Conservation (phyloP, 2,329 filamentous ascomycete species). For the Talaromyces rugulosus region DNA sequence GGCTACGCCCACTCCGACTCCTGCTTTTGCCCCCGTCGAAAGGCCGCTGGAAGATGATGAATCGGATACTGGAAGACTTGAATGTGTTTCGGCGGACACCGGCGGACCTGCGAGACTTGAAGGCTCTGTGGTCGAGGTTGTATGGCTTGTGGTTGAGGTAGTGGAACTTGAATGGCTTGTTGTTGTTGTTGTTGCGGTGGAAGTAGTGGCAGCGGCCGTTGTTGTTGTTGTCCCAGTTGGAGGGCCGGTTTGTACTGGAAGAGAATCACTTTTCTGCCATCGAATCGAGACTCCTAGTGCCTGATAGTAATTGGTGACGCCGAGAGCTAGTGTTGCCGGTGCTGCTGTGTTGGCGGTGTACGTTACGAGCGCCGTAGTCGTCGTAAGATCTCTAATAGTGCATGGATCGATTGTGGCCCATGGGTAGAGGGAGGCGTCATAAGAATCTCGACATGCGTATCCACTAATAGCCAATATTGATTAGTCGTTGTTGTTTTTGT, state of each 20-base stretch:
- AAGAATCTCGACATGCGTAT: background rate
- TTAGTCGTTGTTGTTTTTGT: background rate
- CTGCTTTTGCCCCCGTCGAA: constrained; percentile 4
- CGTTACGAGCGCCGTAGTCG: background rate
- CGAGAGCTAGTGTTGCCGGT: background rate
- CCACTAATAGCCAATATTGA: background rate
- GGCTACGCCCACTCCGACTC: constrained; percentile 3
- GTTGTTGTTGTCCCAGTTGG: background rate
- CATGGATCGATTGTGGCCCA: background rate
- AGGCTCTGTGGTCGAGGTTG: background rate
- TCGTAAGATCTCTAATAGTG: background rate
- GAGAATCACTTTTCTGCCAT: background rate
- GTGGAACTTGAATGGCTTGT: background rate
- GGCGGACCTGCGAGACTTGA: background rate
- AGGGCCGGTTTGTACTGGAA: background rate
- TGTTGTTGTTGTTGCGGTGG: background rate
- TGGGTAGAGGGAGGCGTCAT: background rate
- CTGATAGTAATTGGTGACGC: background rate
- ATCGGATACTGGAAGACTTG: background rate
- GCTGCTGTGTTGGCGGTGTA: background rate
- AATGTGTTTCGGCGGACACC: background rate
- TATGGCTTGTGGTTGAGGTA: background rate
- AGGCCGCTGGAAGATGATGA: background rate
- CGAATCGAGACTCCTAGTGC: constrained; percentile 6
- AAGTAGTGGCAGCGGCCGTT: background rate